These are phyloP conservation scores for Imleria badia DNA, from an alignment of 768 basidiomycete species.

Conservation along the genomic window DNA sequence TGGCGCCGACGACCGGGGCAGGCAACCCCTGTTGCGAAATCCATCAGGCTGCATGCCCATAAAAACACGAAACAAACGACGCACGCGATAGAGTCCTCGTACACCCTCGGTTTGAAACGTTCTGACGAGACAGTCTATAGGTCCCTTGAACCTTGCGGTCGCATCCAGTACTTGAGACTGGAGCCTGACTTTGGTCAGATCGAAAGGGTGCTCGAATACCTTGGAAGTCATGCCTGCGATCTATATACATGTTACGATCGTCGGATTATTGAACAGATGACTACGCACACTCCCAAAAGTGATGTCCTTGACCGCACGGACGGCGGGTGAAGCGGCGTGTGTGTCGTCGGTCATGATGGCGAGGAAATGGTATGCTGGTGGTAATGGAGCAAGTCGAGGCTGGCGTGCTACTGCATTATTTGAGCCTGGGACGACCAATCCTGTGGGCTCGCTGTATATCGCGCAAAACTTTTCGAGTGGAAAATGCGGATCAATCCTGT, in stretches of 20 bases:
- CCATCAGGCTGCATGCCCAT: neutral
- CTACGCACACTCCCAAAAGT: conserved; percentile 56
- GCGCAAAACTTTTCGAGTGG: conserved; percentile 13
- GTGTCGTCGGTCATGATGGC: conserved; percentile 24
- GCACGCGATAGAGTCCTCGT: conserved; percentile 82
- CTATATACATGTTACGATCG: conserved; percentile 35
- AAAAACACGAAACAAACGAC: conserved; percentile 27
- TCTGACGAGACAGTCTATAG: conserved; percentile 80
- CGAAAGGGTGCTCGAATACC: conserved; percentile 92
- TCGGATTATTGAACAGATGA: neutral
- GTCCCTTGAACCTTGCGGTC: conserved; percentile 73
- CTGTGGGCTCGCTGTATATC: conserved; percentile 20
- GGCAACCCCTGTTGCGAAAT: conserved; percentile 70
- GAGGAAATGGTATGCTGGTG: neutral
- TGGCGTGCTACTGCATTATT: conserved; percentile 27
- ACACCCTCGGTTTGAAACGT: conserved; percentile 84
- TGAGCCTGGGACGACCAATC: conserved; percentile 20
- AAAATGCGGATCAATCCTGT: conserved; percentile 16
- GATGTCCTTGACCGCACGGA: conserved; percentile 45
- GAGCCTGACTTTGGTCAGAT: conserved; percentile 91
- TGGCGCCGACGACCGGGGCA: conserved; percentile 87
- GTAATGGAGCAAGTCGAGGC: neutral
- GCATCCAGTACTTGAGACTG: conserved; percentile 86
- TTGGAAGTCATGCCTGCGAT: conserved; percentile 84
- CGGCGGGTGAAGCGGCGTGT: conserved; percentile 13